phyloP scores from a whole-genome alignment of 768 basidiomycete genomes.

The Trametes cubensis region DNA sequence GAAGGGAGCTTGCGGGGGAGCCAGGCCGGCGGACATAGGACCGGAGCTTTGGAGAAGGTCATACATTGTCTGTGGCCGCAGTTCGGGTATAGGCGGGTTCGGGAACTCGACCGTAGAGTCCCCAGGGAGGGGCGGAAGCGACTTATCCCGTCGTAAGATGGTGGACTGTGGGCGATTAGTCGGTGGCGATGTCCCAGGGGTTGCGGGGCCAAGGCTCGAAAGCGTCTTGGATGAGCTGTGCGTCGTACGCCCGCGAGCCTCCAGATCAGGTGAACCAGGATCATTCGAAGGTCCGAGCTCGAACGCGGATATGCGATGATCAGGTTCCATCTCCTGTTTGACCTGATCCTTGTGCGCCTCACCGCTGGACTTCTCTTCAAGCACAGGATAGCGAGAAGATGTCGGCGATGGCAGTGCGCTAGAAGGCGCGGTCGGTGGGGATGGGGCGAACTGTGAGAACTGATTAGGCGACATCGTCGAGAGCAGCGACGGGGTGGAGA shows the following conservation, averaged over 20 bases:
- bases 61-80: conserved; percentile 67
- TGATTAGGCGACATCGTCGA: conserved; percentile 60
- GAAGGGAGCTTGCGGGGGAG: conserved; percentile 68
- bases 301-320: conserved; percentile 35
- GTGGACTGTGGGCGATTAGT: conserved; percentile 25
- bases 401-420: conserved; percentile 75
- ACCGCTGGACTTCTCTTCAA: conserved; percentile 53
- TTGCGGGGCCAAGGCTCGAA: conserved; percentile 27
- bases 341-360: conserved; percentile 46
- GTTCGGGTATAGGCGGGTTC: conserved; percentile 38
- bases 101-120: conserved; percentile 39
- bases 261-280: conserved; percentile 22
- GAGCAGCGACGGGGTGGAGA: conserved; percentile 70
- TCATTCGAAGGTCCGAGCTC: conserved; percentile 37
- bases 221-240: conserved; percentile 31
- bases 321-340: conserved; percentile 46
- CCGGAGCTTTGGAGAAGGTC: conserved; percentile 48
- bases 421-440: conserved; percentile 75
- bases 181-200: conserved; percentile 25
- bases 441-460: conserved; percentile 62
- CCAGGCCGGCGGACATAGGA: conserved; percentile 49
- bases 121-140: conserved; percentile 74
- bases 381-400: conserved; percentile 65
- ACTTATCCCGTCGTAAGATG: conserved; percentile 63
- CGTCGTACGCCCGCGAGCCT: conserved; percentile 30